Conservation (phyloP, 768 basidiomycete genomes). For the Mycena galopus region DNA sequence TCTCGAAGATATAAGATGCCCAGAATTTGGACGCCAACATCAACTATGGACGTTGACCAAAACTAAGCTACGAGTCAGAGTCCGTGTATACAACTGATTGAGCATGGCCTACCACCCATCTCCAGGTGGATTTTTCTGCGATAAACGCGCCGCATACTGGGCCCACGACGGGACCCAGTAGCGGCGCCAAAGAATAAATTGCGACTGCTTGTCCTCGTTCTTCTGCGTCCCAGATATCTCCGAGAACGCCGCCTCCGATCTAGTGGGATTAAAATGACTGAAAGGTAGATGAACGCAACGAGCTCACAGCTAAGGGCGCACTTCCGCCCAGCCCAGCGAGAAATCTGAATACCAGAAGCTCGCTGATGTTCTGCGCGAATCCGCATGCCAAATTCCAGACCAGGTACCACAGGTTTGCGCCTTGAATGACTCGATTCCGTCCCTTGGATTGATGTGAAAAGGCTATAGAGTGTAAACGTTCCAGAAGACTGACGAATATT, state of each 20-base stretch:
- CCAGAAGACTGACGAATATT: slow-evolving; percentile 45
- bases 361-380: slow-evolving; percentile 68
- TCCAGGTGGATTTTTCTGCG: slow-evolving; percentile 28
- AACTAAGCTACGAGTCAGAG: slow-evolving; percentile 47
- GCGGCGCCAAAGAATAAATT: slow-evolving; percentile 73
- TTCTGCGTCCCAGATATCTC: slow-evolving; percentile 72
- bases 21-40: slow-evolving; percentile 64
- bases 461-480: not conserved
- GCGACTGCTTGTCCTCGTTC: slow-evolving; percentile 75
- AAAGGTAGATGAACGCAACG: slow-evolving; percentile 45
- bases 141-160: slow-evolving; percentile 70
- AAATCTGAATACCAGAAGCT: slow-evolving; percentile 78
- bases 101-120: slow-evolving; percentile 26
- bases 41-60: slow-evolving; percentile 74
- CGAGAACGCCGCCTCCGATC: slow-evolving; percentile 75
- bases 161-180: slow-evolving; percentile 75
- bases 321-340: slow-evolving; percentile 80
- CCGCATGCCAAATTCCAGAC: slow-evolving; percentile 77
- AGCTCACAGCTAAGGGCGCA: slow-evolving; percentile 72
- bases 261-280: slow-evolving; percentile 28
- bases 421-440: slow-evolving; percentile 26
- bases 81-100: too few species aligned
- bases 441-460: slow-evolving; percentile 3
- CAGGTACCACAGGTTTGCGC: slow-evolving; percentile 37
- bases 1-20: slow-evolving; percentile 73